phyloP scores from a whole-genome alignment of 2,329 filamentous ascomycete genomes.

The Onygena corvina region DNA sequence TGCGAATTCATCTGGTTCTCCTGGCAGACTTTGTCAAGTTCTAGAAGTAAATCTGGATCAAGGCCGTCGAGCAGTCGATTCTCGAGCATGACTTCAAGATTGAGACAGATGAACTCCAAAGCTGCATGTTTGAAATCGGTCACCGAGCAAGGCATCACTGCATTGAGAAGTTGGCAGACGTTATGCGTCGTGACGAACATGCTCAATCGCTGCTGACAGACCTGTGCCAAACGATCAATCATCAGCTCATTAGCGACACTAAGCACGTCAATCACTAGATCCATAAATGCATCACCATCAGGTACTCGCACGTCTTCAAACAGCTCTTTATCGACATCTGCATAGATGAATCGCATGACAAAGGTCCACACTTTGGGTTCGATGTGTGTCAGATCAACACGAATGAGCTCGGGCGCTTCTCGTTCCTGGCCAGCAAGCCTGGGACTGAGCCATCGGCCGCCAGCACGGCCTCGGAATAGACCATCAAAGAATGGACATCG shows the following conservation, averaged over 20 bases:
- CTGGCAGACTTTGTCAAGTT: constrained; percentile 68
- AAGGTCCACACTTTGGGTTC: constrained; percentile 60
- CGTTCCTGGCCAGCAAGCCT: constrained; percentile 41
- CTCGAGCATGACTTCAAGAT: constrained; percentile 83
- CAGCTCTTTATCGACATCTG: constrained; percentile 65
- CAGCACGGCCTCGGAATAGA: constrained; percentile 76
- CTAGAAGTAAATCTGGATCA: constrained; percentile 66
- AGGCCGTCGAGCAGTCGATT: constrained; percentile 74
- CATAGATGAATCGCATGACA: constrained; percentile 70
- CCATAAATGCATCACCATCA: constrained; percentile 70
- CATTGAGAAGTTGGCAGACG: constrained; percentile 72
- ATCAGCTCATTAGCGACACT: constrained; percentile 86
- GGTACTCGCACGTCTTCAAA: constrained; percentile 64
- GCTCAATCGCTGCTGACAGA: constrained; percentile 76
- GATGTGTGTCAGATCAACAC: constrained; percentile 74
- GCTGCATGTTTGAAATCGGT: constrained; percentile 77
- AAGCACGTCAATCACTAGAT: constrained; percentile 84
- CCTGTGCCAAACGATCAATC: constrained; percentile 78
- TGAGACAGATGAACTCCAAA: constrained; percentile 81
- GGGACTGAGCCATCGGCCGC: constrained; percentile 68
- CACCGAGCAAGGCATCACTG: constrained; percentile 71
- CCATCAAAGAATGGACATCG: constrained; percentile 87
- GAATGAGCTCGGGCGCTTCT: constrained; percentile 42
- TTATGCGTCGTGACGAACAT: constrained; percentile 78
- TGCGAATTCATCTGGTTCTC: constrained; percentile 69